Conservation (phyloP, 2,329 filamentous ascomycete species). For the Pezicula rhizophila region DNA sequence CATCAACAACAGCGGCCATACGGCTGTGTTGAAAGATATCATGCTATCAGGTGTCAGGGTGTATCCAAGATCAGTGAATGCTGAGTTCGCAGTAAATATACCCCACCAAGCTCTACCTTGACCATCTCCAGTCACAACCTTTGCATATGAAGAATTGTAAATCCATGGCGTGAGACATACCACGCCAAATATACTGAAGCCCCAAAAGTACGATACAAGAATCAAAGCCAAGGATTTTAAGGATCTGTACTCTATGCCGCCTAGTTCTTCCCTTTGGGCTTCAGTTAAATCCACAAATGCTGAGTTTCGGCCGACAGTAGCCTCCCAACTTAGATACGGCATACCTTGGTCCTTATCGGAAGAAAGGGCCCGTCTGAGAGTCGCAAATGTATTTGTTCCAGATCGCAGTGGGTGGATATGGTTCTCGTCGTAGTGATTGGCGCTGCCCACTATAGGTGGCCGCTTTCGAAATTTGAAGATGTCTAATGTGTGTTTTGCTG, state of each 20-base stretch:
- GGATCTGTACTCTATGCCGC: slow-evolving; percentile 92
- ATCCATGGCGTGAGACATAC: slow-evolving; percentile 79
- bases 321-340: slow-evolving; percentile 91
- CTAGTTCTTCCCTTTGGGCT: slow-evolving; percentile 88
- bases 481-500: slow-evolving; percentile 15
- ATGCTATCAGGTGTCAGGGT: slow-evolving; percentile 92
- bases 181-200: slow-evolving; percentile 73
- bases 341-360: slow-evolving; percentile 50
- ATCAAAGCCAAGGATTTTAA: slow-evolving; percentile 79
- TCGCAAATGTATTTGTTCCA: slow-evolving; percentile 44
- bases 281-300: slow-evolving; percentile 83
- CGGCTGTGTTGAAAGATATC: slow-evolving; percentile 75
- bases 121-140: slow-evolving; percentile 54
- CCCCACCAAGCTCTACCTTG: slow-evolving; percentile 80
- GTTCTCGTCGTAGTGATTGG: slow-evolving; percentile 24
- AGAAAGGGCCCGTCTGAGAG: slow-evolving; percentile 41
- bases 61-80: slow-evolving; percentile 94
- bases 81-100: slow-evolving; percentile 79
- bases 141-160: slow-evolving; percentile 53
- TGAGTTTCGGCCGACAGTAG: slow-evolving; percentile 89
- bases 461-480: slow-evolving; percentile 37
- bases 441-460: slow-evolving; percentile 33
- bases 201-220: slow-evolving; percentile 72
- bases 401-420: slow-evolving; percentile 5
- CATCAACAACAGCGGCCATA: slow-evolving; percentile 70